These are phyloP conservation scores for Pichia sp. DNA, from an alignment of 1,139 yeast genomes.

Conservation along the genomic window DNA sequence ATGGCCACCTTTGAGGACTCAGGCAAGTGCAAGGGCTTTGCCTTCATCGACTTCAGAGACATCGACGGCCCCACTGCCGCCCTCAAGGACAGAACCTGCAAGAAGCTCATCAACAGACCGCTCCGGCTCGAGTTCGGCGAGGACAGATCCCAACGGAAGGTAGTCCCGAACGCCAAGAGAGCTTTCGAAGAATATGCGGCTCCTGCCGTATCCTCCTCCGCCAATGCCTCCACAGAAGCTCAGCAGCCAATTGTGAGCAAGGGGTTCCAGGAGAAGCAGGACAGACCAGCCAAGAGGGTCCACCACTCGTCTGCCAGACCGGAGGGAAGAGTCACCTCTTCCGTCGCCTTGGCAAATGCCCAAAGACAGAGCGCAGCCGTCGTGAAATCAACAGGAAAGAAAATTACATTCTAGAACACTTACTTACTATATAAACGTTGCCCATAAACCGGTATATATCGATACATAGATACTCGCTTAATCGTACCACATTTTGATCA, in stretches of 20 bases:
- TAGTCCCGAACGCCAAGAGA: conserved; percentile 20
- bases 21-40: conserved; percentile 96
- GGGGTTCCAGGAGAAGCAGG: conserved; percentile 26
- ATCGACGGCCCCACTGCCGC: conserved; percentile 82
- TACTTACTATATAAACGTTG: background rate
- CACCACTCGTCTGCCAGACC: conserved; percentile 17
- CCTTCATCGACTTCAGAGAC: conserved; percentile 81
- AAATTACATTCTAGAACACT: conserved; percentile 54
- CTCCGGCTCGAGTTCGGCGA: conserved; percentile 91
- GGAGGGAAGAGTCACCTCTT: conserved; percentile 62
- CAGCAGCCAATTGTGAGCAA: conserved; percentile 12
- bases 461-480: conserved; percentile 28
- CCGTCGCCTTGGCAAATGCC: conserved; percentile 83
- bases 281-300: conserved; percentile 14
- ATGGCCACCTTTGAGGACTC: conserved; percentile 97
- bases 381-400: conserved; percentile 88
- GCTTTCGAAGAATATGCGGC: conserved; percentile 11
- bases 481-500: conserved; percentile 97
- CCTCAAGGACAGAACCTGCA: conserved; percentile 65
- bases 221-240: conserved; percentile 27
- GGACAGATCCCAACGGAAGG: conserved; percentile 77
- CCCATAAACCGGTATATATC: conserved; percentile 1
- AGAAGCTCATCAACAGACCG: conserved; percentile 65
- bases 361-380: conserved; percentile 89
- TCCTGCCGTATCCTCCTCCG: background rate